These are phyloP conservation scores for Taiozyma sp. DNA, from an alignment of 1,139 yeast species.

Conservation along the genomic window DNA sequence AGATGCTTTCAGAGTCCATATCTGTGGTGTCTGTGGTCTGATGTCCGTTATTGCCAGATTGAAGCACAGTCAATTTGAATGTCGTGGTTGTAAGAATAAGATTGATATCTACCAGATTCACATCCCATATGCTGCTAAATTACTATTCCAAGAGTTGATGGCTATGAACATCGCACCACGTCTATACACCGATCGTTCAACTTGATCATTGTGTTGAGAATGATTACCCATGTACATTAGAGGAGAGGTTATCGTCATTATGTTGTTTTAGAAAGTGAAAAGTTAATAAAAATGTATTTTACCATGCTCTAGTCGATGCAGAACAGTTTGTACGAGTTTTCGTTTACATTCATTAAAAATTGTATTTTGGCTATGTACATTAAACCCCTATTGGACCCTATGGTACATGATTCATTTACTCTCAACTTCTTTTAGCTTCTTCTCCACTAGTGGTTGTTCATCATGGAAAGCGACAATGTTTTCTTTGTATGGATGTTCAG, in stretches of 20 bases:
- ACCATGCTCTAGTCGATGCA: neutral
- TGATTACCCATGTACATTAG: neutral
- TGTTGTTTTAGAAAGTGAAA: neutral
- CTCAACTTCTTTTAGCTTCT: slow-evolving; percentile 31
- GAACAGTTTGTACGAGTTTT: neutral
- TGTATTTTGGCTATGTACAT: slow-evolving; percentile 1
- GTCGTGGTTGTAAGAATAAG: slow-evolving; percentile 97
- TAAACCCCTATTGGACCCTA: neutral
- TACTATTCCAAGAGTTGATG: slow-evolving; percentile 96
- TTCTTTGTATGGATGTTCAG: slow-evolving; percentile 79
- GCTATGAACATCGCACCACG: slow-evolving; percentile 96
- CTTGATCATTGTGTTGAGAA: neutral
- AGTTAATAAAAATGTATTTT: neutral
- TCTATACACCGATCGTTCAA: slow-evolving; percentile 61
- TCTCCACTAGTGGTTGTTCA: slow-evolving; percentile 53
- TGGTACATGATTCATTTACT: neutral
- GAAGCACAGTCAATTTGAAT: slow-evolving; percentile 95
- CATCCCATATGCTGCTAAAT: slow-evolving; percentile 95
- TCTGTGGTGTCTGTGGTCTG: slow-evolving; percentile 97
- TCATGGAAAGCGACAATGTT: slow-evolving; percentile 87
- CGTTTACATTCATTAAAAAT: neutral
- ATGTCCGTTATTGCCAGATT: slow-evolving; percentile 97
- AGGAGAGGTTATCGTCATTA: neutral
- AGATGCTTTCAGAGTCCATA: slow-evolving; percentile 96
- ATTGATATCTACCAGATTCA: slow-evolving; percentile 97